Base-by-base conservation (phyloP, 345 rosid genomes). In the Orychophragmus violaceus region DNA sequence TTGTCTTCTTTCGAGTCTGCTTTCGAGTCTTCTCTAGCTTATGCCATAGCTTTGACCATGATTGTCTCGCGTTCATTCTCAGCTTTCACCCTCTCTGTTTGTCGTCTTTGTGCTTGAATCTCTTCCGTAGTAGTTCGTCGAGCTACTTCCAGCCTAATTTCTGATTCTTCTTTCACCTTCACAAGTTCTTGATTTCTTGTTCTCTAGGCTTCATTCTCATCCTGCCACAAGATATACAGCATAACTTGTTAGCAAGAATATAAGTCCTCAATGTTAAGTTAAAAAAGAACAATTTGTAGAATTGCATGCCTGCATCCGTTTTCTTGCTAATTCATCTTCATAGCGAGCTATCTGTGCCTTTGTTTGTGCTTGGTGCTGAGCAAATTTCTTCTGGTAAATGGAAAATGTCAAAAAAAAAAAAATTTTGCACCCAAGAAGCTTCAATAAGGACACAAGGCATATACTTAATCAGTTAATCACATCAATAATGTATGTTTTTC, bases 21-120 rank as follows among this genome's bases (percentile, higher is more conserved):
- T n/a, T n/a, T n/a, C n/a, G n/a, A n/a, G n/a, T n/a, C n/a, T n/a
- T n/a, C n/a, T n/a, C n/a, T n/a, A 59, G 96, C 98, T 76, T 92
- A 95, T n/a, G 98, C 96, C 79, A 92, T 87, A 48, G 95, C 90
- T 81, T 80, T 83, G 64, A 89, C 93, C 62, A 87, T 79, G 73
- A 92, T 89, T 70, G 98, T 92, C 80, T 92, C 96, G 55, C 96
- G 88, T 64, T 92, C 95, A 11, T 89, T 84, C 80, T 92, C 95
- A 74, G 96, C 98, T 75, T 85, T 92, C 76, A 87, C 96, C 83
- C 88, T 85, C 85, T 92, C 93, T 0, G 98, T 92, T 70, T 84
- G 98, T 37, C 89, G 81, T 64, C 81, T 72, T 65, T 87, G 96
- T 8, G 95, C 96, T 76, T 92, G 98, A 79, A 89, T 92, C 74